Conservation (phyloP, 257 asterid species). For the Gentiana dahurica region DNA sequence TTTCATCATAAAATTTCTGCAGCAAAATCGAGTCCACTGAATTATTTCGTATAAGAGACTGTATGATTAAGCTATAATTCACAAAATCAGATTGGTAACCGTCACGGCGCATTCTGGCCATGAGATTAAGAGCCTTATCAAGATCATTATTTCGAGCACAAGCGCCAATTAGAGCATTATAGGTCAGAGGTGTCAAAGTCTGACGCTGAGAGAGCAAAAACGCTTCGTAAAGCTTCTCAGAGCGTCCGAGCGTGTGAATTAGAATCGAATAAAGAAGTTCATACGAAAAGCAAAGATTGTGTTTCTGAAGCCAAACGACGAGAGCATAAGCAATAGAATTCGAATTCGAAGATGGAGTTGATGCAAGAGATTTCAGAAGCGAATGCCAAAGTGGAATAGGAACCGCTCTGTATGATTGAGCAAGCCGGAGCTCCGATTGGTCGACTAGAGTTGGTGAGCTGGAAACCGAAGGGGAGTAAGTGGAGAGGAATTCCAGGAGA, state of each 20-base stretch:
- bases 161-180: conserved; percentile 90
- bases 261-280: conserved; percentile 80
- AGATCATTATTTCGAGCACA: conserved; percentile 88
- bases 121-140: conserved; percentile 75
- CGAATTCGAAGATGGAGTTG: conserved; percentile 36
- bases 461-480: conserved; percentile 23
- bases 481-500: conserved; percentile 62
- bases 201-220: conserved; percentile 72
- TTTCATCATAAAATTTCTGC: conserved; percentile 57
- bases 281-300: conserved; percentile 77
- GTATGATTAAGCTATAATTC: conserved; percentile 80
- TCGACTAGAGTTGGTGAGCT: conserved; percentile 39
- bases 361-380: conserved; percentile 59
- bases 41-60: conserved; percentile 53
- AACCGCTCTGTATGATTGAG: conserved; percentile 68
- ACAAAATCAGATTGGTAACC: conserved; percentile 84
- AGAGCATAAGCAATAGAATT: conserved; percentile 53
- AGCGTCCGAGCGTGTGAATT: conserved; percentile 72
- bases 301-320: conserved; percentile 78
- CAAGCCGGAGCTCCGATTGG: conserved; percentile 53
- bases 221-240: conserved; percentile 86
- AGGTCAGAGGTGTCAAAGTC: conserved; percentile 72
- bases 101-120: conserved; percentile 77
- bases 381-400: conserved; percentile 94
- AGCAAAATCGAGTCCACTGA: conserved; percentile 41